These are phyloP conservation scores for Boletus edulis DNA, from an alignment of 768 basidiomycete species.

Conservation along the genomic window DNA sequence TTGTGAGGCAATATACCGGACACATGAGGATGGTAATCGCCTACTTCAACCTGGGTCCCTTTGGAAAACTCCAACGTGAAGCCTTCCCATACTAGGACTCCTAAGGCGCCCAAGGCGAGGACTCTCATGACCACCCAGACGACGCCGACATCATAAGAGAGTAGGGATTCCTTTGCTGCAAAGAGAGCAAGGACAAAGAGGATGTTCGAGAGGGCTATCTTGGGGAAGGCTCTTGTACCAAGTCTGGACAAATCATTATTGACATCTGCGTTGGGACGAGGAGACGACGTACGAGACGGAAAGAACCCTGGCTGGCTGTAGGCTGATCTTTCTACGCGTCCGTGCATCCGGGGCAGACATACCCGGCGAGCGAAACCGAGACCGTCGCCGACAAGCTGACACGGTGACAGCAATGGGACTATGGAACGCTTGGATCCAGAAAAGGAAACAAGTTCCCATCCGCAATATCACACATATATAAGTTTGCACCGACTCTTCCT, in stretches of 20 bases:
- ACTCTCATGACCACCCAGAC: slow-evolving; percentile 78
- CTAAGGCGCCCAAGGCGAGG: slow-evolving; percentile 69
- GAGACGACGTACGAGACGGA: slow-evolving; percentile 47
- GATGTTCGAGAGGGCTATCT: slow-evolving; percentile 58
- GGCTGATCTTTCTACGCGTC: slow-evolving; percentile 61
- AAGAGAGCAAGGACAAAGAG: slow-evolving; percentile 62
- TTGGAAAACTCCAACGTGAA: slow-evolving; percentile 52
- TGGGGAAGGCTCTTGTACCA: slow-evolving; percentile 50
- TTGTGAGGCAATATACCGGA: slow-evolving; percentile 5
- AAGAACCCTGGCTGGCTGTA: slow-evolving; percentile 55
- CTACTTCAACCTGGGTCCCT: slow-evolving; percentile 58
- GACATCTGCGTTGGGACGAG: background rate
- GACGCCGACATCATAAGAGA: slow-evolving; percentile 64
- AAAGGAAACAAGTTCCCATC: slow-evolving; percentile 21
- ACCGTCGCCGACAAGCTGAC: background rate
- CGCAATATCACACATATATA: background rate
- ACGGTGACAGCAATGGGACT: background rate
- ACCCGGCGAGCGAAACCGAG: slow-evolving; percentile 11
- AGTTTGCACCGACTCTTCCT: slow-evolving; percentile 6
- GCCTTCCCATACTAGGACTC: slow-evolving; percentile 59
- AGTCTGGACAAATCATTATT: slow-evolving; percentile 36
- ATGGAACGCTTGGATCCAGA: slow-evolving; percentile 3
- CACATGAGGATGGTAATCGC: slow-evolving; percentile 19
- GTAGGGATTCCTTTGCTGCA: slow-evolving; percentile 63
- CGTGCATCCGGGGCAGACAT: slow-evolving; percentile 69